These are phyloP conservation scores for Diplodia intermedia DNA, from an alignment of 2,329 filamentous ascomycete genomes.

Conservation along the genomic window DNA sequence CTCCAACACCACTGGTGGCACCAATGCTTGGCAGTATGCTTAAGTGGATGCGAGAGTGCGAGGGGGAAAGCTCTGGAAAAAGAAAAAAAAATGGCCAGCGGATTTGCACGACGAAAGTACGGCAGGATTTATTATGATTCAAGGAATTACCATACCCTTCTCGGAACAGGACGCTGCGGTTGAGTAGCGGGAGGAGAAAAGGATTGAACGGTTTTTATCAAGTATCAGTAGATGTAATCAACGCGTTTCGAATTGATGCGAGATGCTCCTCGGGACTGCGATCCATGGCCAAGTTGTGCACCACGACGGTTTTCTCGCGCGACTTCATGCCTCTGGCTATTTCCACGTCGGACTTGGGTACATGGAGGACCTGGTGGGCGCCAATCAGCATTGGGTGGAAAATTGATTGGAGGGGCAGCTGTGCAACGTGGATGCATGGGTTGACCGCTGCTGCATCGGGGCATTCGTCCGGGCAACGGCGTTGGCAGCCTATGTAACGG, in stretches of 20 bases:
- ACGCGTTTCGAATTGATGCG: conserved; percentile 31
- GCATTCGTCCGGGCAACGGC: conserved; percentile 7
- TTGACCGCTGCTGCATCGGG: background rate
- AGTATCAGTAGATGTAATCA: conserved; percentile 17
- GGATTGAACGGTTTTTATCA: conserved; percentile 10
- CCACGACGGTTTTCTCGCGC: conserved; percentile 65
- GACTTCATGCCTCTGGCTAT: conserved; percentile 70
- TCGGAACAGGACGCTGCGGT: background rate
- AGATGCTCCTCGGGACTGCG: conserved; percentile 40
- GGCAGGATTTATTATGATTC: background rate
- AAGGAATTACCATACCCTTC: background rate
- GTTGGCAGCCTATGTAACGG: background rate
- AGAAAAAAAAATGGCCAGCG: background rate
- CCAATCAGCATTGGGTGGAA: conserved; percentile 4
- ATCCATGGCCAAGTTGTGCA: conserved; percentile 35
- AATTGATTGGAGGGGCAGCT: background rate
- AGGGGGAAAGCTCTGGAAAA: background rate
- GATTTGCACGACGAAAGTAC: background rate
- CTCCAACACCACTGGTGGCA: conserved; percentile 35
- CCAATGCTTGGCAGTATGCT: conserved; percentile 48
- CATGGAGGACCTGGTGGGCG: conserved; percentile 58
- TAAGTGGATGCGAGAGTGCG: background rate
- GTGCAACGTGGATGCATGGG: conserved; percentile 7
- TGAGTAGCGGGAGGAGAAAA: background rate
- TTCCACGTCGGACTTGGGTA: conserved; percentile 69